Evolutionary conservation across 352 stramenopile genomes (phyloP).

Genomic region (Globisporangium rhizosaccharum): DNA sequence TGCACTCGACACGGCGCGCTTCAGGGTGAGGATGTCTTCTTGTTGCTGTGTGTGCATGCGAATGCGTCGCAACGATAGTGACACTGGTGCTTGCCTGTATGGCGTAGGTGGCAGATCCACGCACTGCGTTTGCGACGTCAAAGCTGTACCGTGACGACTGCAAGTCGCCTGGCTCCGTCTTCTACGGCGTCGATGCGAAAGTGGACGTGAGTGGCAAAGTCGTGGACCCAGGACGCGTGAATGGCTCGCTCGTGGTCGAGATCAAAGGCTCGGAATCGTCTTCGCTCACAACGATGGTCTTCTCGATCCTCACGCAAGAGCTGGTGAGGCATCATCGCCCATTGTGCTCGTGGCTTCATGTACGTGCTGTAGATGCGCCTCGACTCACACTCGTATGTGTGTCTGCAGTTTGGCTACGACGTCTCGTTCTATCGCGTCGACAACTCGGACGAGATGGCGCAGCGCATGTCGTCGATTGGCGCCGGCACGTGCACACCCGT

Average conservation of each 20-base stretch:
- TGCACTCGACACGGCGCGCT: constrained; percentile 26
- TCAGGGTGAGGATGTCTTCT: constrained; percentile 14
- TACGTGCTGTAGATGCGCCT: not conserved
- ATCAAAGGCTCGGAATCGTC: constrained; percentile 32
- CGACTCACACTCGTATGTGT: too few species aligned
- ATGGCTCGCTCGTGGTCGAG: constrained; percentile 45
- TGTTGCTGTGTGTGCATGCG: not conserved
- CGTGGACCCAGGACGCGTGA: constrained; percentile 22
- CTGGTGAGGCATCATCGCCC: constrained; percentile 17
- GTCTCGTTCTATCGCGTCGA: constrained; percentile 27
- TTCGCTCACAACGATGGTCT: constrained; percentile 28
- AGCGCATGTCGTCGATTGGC: constrained; percentile 30
- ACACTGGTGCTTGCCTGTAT: not conserved
- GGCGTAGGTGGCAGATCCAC: constrained; percentile 17
- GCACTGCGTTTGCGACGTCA: constrained; percentile 15
- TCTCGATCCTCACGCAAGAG: constrained; percentile 45
- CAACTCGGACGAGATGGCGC: constrained; percentile 11
- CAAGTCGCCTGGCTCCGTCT: constrained; percentile 12
- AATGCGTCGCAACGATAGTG: too few species aligned
- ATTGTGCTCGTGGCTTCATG: not conserved
- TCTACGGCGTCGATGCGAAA: constrained; percentile 32
- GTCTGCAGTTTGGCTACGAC: constrained; percentile 31
- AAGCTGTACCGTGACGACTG: constrained; percentile 29
- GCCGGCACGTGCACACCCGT: constrained; percentile 9
- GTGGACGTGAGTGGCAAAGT: constrained; percentile 20